Base-by-base conservation (phyloP, 768 basidiomycete genomes). In the Coprinopsis marcescibilis region DNA sequence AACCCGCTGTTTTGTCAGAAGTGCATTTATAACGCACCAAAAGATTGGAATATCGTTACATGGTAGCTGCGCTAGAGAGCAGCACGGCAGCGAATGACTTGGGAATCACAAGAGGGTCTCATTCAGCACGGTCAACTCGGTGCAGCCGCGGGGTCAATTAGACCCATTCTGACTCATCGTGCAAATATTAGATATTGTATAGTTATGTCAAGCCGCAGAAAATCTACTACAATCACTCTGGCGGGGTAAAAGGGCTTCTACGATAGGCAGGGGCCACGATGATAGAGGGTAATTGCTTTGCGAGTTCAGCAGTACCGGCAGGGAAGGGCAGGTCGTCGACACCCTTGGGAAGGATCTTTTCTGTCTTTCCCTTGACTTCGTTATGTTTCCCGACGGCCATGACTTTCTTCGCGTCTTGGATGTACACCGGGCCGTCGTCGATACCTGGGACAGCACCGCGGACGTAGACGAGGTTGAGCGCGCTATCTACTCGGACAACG, bases 341-440 rank as follows among this genome's bases (percentile, higher is more conserved):
- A 34, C 89, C 86, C 58, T 82, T 87, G 3, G 89, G 88, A 3
- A 93, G 66, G 40, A 88, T 77, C 60, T 86, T 81, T 58, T 89
- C 82, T 55, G 83, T 80, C 53, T 83, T 61, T 13, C 85, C 85
- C 56, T 83, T 81, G 17, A 75, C 76, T 54, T 84, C 78, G 53
- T 85, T 81, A 55, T 79, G 78, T 46, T 66, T 72, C 3, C 83
- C 76, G 27, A 78, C 57, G 17, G 76, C 59, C 70, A 91, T 71
- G 59, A 81, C 89, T 76, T 93, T 94, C 69, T 92, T 90, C 19
- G 93, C 85, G 62, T 99, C 96, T 8, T 78, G 76, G 37, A 99
- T 68, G 42, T 89, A 65, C 17, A 99, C 86, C 47, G 89, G 89
- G 0, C 87, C 85, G 55, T 93, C 84, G 55, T 96, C 92, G 7